A percentile compares a stretch with the other conserved stretches of the same genome.
Evolutionary conservation across 371 early-diverging fungal genomes (phyloP).

Genomic region (Dipsacomyces acuminosporus): DNA sequence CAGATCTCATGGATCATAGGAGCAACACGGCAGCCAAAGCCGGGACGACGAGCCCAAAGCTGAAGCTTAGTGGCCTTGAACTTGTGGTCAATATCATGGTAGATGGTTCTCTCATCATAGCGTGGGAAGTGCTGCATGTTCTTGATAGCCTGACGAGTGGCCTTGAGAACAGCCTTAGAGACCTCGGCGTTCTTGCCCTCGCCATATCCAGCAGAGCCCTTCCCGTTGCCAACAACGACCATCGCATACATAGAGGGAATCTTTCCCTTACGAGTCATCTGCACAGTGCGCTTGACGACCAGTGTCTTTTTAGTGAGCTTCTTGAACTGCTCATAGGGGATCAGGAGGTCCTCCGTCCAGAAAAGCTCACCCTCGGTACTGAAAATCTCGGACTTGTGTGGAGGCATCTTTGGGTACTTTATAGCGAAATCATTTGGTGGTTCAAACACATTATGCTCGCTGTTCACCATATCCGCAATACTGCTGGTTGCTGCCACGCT

Average conservation of each 20-base stretch:
- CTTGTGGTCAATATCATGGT: conserved; percentile 81
- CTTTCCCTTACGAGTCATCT: conserved; percentile 84
- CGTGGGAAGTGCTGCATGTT: conserved; percentile 79
- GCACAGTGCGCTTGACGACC: conserved; percentile 72
- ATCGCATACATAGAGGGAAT: conserved; percentile 80
- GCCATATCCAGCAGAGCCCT: conserved; percentile 92
- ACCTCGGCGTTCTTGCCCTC: conserved; percentile 86
- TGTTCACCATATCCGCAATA: conserved; percentile 12
- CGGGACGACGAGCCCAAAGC: conserved; percentile 86
- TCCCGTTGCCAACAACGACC: conserved; percentile 93
- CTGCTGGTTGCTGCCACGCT: conserved; percentile 4
- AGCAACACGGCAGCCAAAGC: conserved; percentile 90
- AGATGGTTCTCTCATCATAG: conserved; percentile 93
- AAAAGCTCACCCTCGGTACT: conserved; percentile 26
- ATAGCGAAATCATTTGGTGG: conserved; percentile 2
- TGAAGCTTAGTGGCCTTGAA: conserved; percentile 83
- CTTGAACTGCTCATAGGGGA: conserved; percentile 40
- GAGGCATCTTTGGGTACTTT: conserved; percentile 18
- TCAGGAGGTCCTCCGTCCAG: conserved; percentile 45
- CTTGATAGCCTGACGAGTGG: conserved; percentile 82
- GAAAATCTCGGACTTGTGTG: not conserved
- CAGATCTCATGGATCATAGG: conserved; percentile 93
- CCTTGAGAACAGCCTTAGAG: conserved; percentile 80
- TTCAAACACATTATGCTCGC: conserved; percentile 25
- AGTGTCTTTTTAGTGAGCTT: conserved; percentile 66